Evolutionary conservation across 768 basidiomycete genomes (phyloP), one percentile per base, ranked within the genome.

Genomic region (Mycena vulgaris): DNA sequence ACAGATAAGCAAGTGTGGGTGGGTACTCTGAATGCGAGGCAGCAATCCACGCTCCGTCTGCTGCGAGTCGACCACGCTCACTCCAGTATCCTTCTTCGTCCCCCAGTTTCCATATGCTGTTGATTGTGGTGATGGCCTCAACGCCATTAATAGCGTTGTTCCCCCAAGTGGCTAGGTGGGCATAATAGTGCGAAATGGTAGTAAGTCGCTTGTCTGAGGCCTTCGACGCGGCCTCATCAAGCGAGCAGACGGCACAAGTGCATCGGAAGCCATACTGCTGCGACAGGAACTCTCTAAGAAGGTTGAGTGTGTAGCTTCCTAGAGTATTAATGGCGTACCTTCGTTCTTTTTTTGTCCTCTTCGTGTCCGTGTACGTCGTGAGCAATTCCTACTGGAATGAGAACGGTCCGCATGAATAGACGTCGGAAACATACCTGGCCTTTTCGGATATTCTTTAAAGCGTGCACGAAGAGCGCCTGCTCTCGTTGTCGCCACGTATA

Each of bases 31-130:
- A 86, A 80, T 92, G 90, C 6, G 90, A 82, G 17, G 88, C 89
- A 10, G 90, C 89, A 23, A 92, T 85, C 81, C 83, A 87, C 8
- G 83, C 83, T 13, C 87, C 89, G 75, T 92, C 91, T 28, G 88
- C 87, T 9, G 91, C 90, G 4, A 92, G 80, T 70, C 85, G 81
- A 13, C 91, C 91, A 42, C 90, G 82, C 79, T 90, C 91, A 74
- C 90, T 91, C 84, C 84, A 86, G 74, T 92, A 92, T 0, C 89
- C 89, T 79, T 92, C 91, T 71, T 87, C 83, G 39, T 89, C 86
- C 35, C 87, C 90, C 9, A 90, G 64, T 13, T 79, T 69, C 91
- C 90, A 92, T 27, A 91, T 90, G 60, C 82, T 75, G 60, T 83
- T 80, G 37, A 85, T 86, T 5, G 83, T 73, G 16, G 80, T 77